A percentile compares a stretch with the other conserved stretches of the same genome.
Evolutionary conservation across 176 grass and related monocot species (phyloP).

Genomic region (Hordeum marinum): DNA sequence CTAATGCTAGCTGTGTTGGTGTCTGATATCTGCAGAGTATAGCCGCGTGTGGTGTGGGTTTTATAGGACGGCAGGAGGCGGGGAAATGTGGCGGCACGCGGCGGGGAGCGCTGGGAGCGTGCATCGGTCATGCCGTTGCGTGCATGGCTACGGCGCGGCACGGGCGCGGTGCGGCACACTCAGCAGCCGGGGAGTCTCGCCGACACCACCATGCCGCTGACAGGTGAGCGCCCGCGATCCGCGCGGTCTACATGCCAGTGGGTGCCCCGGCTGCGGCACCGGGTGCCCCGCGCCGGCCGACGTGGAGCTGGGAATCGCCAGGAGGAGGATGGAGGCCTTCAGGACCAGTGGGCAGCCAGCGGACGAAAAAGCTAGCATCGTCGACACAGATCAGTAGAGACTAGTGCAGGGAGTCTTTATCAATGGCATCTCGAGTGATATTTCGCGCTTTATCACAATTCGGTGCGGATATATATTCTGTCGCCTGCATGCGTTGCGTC

Average conservation of each 20-base stretch:
- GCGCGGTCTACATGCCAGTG: slow-evolving; percentile 11
- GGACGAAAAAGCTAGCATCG: not conserved
- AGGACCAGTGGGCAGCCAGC: not conserved
- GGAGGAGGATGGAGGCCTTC: not conserved
- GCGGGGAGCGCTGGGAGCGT: slow-evolving; percentile 24
- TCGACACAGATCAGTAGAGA: not conserved
- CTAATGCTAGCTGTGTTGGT: slow-evolving; percentile 25
- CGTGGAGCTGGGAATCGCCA: slow-evolving; percentile 18
- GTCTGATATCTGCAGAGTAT: slow-evolving; percentile 25
- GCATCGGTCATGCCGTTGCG: slow-evolving; percentile 26
- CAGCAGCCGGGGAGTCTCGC: not conserved
- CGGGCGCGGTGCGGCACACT: not conserved
- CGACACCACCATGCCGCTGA: not conserved
- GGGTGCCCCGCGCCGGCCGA: not conserved
- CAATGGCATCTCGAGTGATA: slow-evolving; percentile 5
- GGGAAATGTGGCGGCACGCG: slow-evolving; percentile 42
- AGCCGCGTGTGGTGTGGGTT: slow-evolving; percentile 13
- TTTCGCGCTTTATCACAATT: slow-evolving; percentile 3
- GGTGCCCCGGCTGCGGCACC: not conserved
- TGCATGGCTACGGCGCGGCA: slow-evolving; percentile 11
- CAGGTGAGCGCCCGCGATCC: slow-evolving; percentile 13
- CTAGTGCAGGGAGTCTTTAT: not conserved
- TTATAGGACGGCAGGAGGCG: slow-evolving; percentile 46
- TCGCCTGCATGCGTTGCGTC: not conserved
- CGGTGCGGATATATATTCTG: slow-evolving; percentile 5